Conservation (phyloP, 768 basidiomycete genomes). For the Rickenella mellea region DNA sequence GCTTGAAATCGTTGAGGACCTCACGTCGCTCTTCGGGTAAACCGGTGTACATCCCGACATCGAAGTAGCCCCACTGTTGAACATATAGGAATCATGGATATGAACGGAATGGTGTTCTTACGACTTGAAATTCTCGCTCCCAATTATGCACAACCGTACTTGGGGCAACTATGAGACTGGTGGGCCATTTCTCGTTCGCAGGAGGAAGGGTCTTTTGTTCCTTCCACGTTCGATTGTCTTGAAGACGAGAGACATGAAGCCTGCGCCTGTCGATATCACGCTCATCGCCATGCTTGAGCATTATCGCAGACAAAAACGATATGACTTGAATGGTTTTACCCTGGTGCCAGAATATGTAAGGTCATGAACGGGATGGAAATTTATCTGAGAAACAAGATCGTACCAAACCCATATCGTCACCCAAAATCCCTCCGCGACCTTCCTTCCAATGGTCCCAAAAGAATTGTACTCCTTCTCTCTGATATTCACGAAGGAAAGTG, state of each 20-base stretch:
- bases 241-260: constrained; percentile 54
- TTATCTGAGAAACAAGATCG: constrained; percentile 5
- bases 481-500: constrained; percentile 82
- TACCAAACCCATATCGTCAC: constrained; percentile 93
- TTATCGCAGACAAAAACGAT: constrained; percentile 82
- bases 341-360: constrained; percentile 10
- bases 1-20: constrained; percentile 61
- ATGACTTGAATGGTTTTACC: constrained; percentile 96
- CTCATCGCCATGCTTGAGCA: constrained; percentile 65
- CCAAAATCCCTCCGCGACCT: constrained; percentile 70
- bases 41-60: constrained; percentile 66
- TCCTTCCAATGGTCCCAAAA: constrained; percentile 65
- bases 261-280: constrained; percentile 61
- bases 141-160: constrained; percentile 80
- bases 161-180: constrained; percentile 82
- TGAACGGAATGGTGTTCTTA: constrained; percentile 21
- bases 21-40: constrained; percentile 38
- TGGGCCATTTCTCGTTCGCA: constrained; percentile 73
- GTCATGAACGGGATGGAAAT: not conserved
- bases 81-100: not conserved
- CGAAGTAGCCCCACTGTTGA: constrained; percentile 87
- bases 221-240: constrained; percentile 49
- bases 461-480: constrained; percentile 79
- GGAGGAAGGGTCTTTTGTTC: constrained; percentile 44
- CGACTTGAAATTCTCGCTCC: constrained; percentile 81